Base-by-base conservation (phyloP, 169 alveolate species). In the Plasmodium coatneyi region DNA sequence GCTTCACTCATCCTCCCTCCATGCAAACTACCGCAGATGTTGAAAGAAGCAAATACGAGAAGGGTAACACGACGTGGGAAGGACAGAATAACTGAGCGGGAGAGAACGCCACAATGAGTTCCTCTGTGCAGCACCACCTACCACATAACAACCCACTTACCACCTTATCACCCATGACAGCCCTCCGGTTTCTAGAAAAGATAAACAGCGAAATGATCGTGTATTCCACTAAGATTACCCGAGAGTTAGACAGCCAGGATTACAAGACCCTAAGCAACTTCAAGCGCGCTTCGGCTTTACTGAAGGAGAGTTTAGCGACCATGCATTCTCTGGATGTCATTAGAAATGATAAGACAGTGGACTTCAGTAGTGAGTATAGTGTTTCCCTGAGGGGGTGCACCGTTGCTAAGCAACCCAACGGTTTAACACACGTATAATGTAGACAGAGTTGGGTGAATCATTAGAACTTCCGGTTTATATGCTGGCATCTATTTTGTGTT, bases 21-120 rank as follows among this genome's bases (percentile, higher is more conserved):
- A 30, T n/a, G 39, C 5, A n/a, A 52, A n/a, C 43, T 16, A 32
- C 56, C 34, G 34, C 71, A 84, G 92, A 84, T 49, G 92, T 84
- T 6, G 92, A 84, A 32, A 84, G 54, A 30, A 74, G 92, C 41
- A 84, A 84, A 84, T 84, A 72, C 60, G 84, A 84, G 16, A 84
- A 72, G 60, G 92, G 92, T 84, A 84, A 72, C 74, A 2, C 30
- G 25, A 34, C 39, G 12, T 12, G 32, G 34, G 34, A 60, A 60
- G n/a, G 14, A 25, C 3, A 19, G 1, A 25, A 19, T 7, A n/a
- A n/a, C 25, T 19, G 12, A 25, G 14, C 25, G 71, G 28, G 16
- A 56, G 10, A 7, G 3, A 16, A 56, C 28, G 28, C 49, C 49
- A 1, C 41, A 41, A 9, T 41, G 0, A 28, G 28, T 30, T 16